Conservation (phyloP, 352 stramenopile species). For the Phytopythium delawarense region DNA sequence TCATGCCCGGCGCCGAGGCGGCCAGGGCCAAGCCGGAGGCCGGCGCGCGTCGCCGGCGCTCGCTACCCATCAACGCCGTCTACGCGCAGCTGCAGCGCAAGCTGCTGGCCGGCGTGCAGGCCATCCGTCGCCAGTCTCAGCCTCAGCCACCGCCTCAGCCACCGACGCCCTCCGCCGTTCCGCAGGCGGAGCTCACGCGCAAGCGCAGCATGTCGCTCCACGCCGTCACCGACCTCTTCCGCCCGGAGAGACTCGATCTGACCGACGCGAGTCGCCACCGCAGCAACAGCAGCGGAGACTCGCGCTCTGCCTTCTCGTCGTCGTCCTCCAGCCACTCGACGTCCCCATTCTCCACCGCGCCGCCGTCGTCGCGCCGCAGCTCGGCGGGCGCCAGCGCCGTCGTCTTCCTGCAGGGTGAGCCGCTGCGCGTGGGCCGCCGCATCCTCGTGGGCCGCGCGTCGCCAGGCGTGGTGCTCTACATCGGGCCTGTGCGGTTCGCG, state of each 20-base stretch:
- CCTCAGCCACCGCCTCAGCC: background rate
- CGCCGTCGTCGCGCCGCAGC: too few relatives aligned
- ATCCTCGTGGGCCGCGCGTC: conserved; percentile 48
- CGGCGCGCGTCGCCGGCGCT: conserved; percentile 28
- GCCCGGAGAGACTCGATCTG: background rate
- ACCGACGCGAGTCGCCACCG: conserved; percentile 10
- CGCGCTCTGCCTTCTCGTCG: background rate
- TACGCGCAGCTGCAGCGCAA: conserved; percentile 22
- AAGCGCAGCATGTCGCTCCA: conserved; percentile 6
- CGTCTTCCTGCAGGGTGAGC: background rate
- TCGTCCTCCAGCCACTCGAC: background rate
- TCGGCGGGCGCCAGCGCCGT: background rate
- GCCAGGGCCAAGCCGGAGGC: background rate
- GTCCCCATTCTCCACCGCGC: background rate
- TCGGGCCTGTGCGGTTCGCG: conserved; percentile 61
- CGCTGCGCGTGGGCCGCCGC: conserved; percentile 44
- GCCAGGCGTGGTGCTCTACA: conserved; percentile 62
- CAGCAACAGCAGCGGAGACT: conserved; percentile 9
- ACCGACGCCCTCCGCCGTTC: background rate
- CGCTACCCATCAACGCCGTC: conserved; percentile 42
- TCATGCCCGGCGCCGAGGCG: background rate
- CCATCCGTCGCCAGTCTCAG: background rate
- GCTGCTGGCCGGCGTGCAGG: background rate
- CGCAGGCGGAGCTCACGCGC: background rate
- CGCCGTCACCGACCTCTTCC: background rate